phyloP scores from a whole-genome alignment of 257 asterid genomes.

The Anisodus acutangulus region DNA sequence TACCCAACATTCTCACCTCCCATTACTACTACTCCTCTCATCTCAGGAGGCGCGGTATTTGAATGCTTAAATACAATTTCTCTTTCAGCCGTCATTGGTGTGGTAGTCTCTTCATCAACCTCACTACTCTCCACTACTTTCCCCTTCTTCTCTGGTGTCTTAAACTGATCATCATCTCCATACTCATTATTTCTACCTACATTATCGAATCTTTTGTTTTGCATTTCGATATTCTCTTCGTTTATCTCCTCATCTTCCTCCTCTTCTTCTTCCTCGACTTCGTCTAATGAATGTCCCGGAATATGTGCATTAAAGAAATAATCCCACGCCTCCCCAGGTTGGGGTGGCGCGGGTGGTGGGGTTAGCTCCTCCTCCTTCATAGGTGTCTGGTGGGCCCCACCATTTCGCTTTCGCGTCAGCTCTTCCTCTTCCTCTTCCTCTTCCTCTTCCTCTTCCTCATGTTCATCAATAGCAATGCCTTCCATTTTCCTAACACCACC shows the following conservation, averaged over 20 bases:
- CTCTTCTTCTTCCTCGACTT: conserved; percentile 51
- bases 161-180: conserved; percentile 40
- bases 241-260: conserved; percentile 27
- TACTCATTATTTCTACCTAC: conserved; percentile 43
- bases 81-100: conserved; percentile 40
- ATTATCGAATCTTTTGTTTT: conserved; percentile 34
- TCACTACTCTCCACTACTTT: conserved; percentile 47
- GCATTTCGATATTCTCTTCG: conserved; percentile 49
- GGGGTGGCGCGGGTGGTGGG: conserved; percentile 64
- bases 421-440: conserved; percentile 31
- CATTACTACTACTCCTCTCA: conserved; percentile 40
- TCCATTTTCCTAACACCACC: conserved; percentile 52
- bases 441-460: conserved; percentile 57
- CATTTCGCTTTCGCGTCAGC: too few species aligned
- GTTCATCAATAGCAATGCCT: conserved; percentile 54
- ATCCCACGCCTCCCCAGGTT: conserved; percentile 89
- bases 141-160: conserved; percentile 70
- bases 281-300: conserved; percentile 51
- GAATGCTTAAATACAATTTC: conserved; percentile 78
- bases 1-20: conserved; percentile 42
- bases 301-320: conserved; percentile 66
- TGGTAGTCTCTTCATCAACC: conserved; percentile 60
- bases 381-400: too few species aligned
- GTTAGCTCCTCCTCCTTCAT: not conserved
- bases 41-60: conserved; percentile 75